A percentile compares a stretch with the other conserved stretches of the same genome.
phyloP scores from a whole-genome alignment of 2,329 filamentous ascomycete species.

The Colletotrichum limetticola region DNA sequence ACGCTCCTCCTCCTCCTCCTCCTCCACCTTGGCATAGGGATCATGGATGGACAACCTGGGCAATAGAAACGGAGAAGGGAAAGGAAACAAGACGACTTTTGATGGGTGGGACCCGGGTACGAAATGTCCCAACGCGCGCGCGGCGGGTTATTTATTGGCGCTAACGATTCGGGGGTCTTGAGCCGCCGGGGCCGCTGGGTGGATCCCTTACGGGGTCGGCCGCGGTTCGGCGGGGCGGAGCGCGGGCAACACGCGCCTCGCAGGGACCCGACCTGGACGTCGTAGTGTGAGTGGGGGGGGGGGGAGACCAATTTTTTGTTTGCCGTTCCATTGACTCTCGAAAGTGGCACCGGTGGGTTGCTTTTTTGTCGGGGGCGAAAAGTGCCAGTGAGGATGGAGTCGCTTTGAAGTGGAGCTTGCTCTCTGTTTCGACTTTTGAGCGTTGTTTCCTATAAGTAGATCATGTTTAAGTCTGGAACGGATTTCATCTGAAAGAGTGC shows the following conservation, averaged over 20 bases:
- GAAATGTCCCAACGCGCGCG: neutral
- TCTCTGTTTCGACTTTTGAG: neutral
- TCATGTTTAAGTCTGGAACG: neutral
- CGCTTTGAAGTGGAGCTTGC: neutral
- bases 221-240: neutral
- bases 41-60: too few species aligned
- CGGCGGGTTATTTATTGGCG: neutral
- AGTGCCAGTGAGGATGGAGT: neutral
- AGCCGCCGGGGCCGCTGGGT: constrained; percentile 1
- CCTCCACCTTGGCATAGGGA: constrained; percentile 1
- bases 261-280: too few species aligned
- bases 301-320: too few species aligned
- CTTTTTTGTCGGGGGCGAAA: neutral
- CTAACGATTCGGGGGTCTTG: constrained; percentile 20
- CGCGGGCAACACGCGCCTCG: too few species aligned
- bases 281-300: too few species aligned
- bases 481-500: neutral
- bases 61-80: too few species aligned
- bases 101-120: neutral
- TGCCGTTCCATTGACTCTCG: too few species aligned
- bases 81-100: neutral
- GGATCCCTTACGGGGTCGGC: neutral
- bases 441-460: neutral
- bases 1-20: neutral
- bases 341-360: too few species aligned